These are phyloP conservation scores for Pyrus bretschneideri DNA, from an alignment of 306 rosid genomes.

Conservation along the genomic window DNA sequence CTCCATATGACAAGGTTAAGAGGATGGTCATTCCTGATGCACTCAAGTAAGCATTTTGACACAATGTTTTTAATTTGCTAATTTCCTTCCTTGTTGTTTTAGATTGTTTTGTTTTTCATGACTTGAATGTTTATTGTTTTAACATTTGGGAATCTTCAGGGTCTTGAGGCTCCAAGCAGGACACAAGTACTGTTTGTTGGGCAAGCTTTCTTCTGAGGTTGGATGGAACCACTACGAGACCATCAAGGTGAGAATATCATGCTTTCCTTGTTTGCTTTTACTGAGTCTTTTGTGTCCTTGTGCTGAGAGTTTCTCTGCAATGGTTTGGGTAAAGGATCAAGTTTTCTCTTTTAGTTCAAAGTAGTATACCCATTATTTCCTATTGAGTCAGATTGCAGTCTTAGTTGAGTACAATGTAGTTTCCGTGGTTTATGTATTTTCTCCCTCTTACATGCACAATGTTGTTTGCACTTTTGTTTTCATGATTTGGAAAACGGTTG, in stretches of 20 bases:
- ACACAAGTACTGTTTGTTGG: conserved; percentile 58
- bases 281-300: neutral
- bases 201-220: conserved; percentile 61
- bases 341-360: neutral
- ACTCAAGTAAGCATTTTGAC: conserved; percentile 41
- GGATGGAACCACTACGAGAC: conserved; percentile 41
- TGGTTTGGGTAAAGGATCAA: neutral
- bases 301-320: neutral
- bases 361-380: neutral
- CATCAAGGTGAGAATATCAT: conserved; percentile 19
- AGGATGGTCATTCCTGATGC: conserved; percentile 64
- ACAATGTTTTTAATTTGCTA: neutral
- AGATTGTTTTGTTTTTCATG: neutral
- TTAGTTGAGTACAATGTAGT: neutral
- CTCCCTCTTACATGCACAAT: neutral
- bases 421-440: neutral
- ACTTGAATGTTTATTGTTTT: neutral
- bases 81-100: neutral
- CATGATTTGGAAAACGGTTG: neutral
- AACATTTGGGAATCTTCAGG: conserved; percentile 13
- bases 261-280: neutral
- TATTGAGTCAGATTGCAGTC: neutral
- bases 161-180: conserved; percentile 82
- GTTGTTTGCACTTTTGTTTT: neutral
- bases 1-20: conserved; percentile 56